Conservation (phyloP, 106 monocot species). For the Dendrobium nobile region DNA sequence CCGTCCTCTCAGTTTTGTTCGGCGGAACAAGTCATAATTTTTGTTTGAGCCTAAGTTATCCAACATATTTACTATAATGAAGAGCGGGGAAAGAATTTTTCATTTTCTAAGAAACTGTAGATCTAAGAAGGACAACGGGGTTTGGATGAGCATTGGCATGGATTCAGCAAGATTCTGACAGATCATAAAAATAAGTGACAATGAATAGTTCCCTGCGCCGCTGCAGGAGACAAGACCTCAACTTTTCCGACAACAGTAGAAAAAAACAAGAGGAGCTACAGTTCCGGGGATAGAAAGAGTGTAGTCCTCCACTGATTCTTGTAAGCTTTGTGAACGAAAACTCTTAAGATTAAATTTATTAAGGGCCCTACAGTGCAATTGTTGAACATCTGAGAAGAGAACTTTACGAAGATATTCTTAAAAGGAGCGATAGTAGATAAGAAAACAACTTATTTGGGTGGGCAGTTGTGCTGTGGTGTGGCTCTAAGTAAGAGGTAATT, state of each 20-base stretch:
- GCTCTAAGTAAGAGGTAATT: neutral
- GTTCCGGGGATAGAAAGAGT: neutral
- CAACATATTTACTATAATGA: too few species aligned
- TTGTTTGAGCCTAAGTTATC: too few species aligned
- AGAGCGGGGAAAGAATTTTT: neutral
- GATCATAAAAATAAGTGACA: neutral
- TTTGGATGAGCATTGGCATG: too few species aligned
- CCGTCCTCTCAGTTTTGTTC: too few species aligned
- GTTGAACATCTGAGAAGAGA: neutral
- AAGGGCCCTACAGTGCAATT: neutral
- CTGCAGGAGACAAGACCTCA: slow-evolving; percentile 4
- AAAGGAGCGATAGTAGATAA: too few species aligned
- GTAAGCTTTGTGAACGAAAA: neutral
- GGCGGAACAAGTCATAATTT: too few species aligned
- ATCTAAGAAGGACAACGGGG: neutral
- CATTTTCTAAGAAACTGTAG: neutral
- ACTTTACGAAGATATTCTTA: too few species aligned
- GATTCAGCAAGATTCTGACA: neutral
- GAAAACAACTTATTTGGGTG: too few species aligned
- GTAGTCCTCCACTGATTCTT: neutral
- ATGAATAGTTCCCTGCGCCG: neutral
- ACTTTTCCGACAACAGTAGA: neutral
- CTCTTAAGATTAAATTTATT: neutral
- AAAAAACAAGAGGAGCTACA: neutral
- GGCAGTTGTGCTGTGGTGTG: too few species aligned